Conservation (phyloP, 352 stramenopile species). For the Phytophthora foliorum region DNA sequence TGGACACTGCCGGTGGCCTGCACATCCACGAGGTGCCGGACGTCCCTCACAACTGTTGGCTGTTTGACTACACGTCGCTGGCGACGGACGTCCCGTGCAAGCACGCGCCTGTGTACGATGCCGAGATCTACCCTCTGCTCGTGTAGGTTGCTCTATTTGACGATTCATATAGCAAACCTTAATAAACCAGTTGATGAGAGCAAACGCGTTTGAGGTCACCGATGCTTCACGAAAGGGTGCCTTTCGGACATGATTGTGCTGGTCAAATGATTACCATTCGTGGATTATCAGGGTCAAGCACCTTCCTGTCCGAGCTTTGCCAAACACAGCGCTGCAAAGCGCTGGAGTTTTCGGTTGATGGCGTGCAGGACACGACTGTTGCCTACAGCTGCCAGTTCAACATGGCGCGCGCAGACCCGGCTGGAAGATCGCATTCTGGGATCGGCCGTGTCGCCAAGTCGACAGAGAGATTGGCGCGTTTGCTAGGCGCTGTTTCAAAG, state of each 20-base stretch:
- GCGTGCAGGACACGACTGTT: slow-evolving; percentile 12
- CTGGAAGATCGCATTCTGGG: slow-evolving; percentile 17
- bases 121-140: slow-evolving; percentile 47
- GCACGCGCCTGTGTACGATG: slow-evolving; percentile 39
- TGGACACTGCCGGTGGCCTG: slow-evolving; percentile 38
- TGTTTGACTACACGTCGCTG: slow-evolving; percentile 49
- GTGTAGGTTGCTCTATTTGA: slow-evolving; percentile 22
- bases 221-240: too few relatives aligned
- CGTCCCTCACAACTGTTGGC: slow-evolving; percentile 53
- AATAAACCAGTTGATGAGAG: not conserved
- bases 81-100: slow-evolving; percentile 38
- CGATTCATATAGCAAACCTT: not conserved
- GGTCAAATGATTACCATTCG: slow-evolving; percentile 3
- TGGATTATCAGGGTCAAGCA: slow-evolving; percentile 1
- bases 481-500: too few relatives aligned
- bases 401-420: slow-evolving; percentile 3
- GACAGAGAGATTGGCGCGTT: slow-evolving; percentile 21
- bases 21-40: slow-evolving; percentile 36
- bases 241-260: too few relatives aligned
- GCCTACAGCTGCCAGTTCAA: slow-evolving; percentile 17
- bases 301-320: not conserved
- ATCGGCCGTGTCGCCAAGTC: slow-evolving; percentile 20
- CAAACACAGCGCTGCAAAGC: not conserved
- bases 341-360: not conserved
- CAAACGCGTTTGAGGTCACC: too few relatives aligned